Conservation (phyloP, 768 basidiomycete genomes). For the Sporobolomyces pararoseus region DNA sequence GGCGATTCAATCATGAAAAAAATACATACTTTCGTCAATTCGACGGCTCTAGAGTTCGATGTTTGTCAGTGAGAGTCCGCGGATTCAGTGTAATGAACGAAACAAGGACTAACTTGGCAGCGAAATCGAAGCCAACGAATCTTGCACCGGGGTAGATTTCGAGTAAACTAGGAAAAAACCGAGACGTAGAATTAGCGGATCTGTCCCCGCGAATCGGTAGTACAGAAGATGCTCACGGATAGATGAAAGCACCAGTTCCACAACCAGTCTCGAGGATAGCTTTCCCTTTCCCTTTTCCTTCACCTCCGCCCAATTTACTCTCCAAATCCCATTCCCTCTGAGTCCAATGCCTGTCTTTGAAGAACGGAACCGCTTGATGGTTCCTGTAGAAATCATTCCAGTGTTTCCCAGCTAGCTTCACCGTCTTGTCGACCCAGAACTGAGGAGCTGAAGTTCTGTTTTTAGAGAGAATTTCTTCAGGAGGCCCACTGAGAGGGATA, state of each 20-base stretch:
- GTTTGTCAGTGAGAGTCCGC: not conserved
- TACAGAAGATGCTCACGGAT: slow-evolving; percentile 23
- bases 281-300: slow-evolving; percentile 30
- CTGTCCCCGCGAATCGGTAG: too few species aligned
- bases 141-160: slow-evolving; percentile 24
- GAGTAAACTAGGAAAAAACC: slow-evolving; percentile 12
- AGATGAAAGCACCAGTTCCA: slow-evolving; percentile 40
- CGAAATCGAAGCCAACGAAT: slow-evolving; percentile 38
- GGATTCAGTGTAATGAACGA: too few species aligned
- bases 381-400: slow-evolving; percentile 38
- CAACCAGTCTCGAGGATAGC: slow-evolving; percentile 39
- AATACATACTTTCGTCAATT: slow-evolving; percentile 22
- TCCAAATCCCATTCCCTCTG: slow-evolving; percentile 26
- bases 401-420: not conserved
- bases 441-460: not conserved
- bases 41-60: slow-evolving; percentile 22
- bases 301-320: not conserved
- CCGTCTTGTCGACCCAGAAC: slow-evolving; percentile 18
- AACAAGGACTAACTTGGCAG: slow-evolving; percentile 19
- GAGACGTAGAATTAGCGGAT: not conserved
- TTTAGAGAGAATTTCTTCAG: slow-evolving; percentile 24
- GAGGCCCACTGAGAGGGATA: slow-evolving; percentile 11
- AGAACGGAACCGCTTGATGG: slow-evolving; percentile 26
- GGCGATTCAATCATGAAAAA: not conserved
- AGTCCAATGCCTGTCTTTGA: slow-evolving; percentile 41